Conservation (phyloP, 148 eudicot species). For the Amaranthus palmeri region DNA sequence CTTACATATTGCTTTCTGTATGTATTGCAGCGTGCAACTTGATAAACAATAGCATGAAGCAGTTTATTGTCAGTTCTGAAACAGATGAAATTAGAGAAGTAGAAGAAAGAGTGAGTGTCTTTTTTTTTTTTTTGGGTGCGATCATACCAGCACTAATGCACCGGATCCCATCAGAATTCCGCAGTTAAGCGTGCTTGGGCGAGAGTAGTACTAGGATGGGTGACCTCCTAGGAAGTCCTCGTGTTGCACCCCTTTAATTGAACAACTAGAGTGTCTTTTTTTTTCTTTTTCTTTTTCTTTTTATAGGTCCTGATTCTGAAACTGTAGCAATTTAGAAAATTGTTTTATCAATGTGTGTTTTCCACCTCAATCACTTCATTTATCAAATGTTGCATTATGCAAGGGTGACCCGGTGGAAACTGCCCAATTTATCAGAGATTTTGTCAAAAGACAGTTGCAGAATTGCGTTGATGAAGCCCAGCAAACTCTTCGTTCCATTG, state of each 20-base stretch:
- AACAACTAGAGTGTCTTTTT: no score
- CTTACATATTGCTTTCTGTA: constrained; percentile 7
- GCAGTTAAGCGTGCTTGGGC: constrained; percentile 44
- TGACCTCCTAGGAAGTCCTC: constrained; percentile 56
- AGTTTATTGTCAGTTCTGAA: constrained; percentile 87
- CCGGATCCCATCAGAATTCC: constrained; percentile 45
- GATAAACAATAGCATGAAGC: constrained; percentile 87
- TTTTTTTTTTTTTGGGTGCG: constrained; percentile 15
- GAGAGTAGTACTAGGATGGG: constrained; percentile 63
- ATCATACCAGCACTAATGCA: constrained; percentile 49
- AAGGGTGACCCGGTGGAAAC: constrained; percentile 94
- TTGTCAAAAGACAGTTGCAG: constrained; percentile 58
- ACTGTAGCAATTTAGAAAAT: background rate
- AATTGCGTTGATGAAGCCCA: constrained; percentile 76
- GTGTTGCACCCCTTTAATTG: constrained; percentile 43
- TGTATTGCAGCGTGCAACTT: constrained; percentile 81
- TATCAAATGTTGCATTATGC: constrained; percentile 8
- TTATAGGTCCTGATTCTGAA: background rate
- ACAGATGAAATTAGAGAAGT: constrained; percentile 85
- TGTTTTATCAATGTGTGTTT: constrained; percentile 2
- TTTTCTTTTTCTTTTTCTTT: background rate
- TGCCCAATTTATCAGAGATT: constrained; percentile 63
- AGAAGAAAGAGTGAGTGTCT: constrained; percentile 66
- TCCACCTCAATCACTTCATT: constrained; percentile 10
- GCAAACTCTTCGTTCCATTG: constrained; percentile 31